Evolutionary conservation across 257 asterid genomes (phyloP), one percentile per base, ranked within the genome.

Genomic region (Phtheirospermum japonicum): DNA sequence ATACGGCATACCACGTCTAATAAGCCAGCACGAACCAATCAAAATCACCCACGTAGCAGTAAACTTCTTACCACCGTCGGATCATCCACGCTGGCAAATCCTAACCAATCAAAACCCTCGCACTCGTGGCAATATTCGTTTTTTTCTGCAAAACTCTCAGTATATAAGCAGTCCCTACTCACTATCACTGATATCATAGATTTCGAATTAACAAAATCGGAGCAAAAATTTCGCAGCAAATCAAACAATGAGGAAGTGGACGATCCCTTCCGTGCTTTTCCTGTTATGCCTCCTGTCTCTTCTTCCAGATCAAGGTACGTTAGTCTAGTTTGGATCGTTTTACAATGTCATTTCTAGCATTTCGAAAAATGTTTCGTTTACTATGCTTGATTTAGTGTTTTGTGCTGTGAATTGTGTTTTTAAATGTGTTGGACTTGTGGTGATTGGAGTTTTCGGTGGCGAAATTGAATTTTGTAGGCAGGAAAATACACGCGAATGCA

Each of bases 251-350:
- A 78, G 82, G 85, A 89, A 85, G 95, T 87, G 97, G 95, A 84
- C 91, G 83, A 63, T 78, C 37, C 75, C 94, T 45, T 73, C 89
- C 76, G 74, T 83, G 52, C 75, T 89, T 18, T 83, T 89, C 58
- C 65, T 89, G 7, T 12, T 89, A 4, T 89, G 89, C 72, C 86
- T 89, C 23, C 75, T 89, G 60, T 83, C 75, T 52, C 83, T 87
- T 31, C 81, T 85, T n/a, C 97, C 97, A 9, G 94, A 89, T 81
- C 97, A 87, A 83, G 95, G 97, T 85, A 59, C 1, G 13, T 14
- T 48, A 9, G 0, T 59, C 10, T 2, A 11, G 10, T 43, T 49
- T 59, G 0, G 14, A 20, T 62, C n/a, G 18, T 36, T 23, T 59
- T 43, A 2, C 10, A 20, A 42, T 39, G 13, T 34, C 14, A 2